A percentile compares a stretch with the other conserved stretches of the same genome.
Evolutionary conservation across 805 yeast species (phyloP).

Genomic region (Kodamaea leandrae): DNA sequence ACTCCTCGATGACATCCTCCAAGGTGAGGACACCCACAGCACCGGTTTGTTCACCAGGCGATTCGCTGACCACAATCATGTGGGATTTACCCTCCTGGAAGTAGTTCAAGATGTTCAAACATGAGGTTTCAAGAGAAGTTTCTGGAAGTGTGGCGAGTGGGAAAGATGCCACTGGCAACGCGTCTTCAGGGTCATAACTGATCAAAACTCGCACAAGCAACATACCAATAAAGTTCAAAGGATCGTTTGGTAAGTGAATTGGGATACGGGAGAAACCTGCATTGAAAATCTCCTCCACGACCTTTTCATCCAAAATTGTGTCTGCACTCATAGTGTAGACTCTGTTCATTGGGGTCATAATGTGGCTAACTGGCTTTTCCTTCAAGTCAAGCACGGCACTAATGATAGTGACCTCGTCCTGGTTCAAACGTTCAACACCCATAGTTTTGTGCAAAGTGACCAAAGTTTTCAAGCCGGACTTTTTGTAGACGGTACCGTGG

Average conservation of each 20-base stretch:
- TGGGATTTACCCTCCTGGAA: slow-evolving; percentile 98
- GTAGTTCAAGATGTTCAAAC: slow-evolving; percentile 88
- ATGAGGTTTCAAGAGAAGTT: slow-evolving; percentile 86
- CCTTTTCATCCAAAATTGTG: slow-evolving; percentile 72
- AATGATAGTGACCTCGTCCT: slow-evolving; percentile 94
- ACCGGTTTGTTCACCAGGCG: slow-evolving; percentile 81
- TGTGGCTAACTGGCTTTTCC: slow-evolving; percentile 79
- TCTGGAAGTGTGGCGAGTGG: slow-evolving; percentile 96
- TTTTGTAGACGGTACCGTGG: slow-evolving; percentile 92
- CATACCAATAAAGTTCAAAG: slow-evolving; percentile 92
- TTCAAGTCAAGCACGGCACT: slow-evolving; percentile 91
- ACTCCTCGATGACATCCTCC: slow-evolving; percentile 97
- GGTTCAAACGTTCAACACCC: slow-evolving; percentile 91
- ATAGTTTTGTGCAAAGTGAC: slow-evolving; percentile 90
- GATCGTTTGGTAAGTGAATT: slow-evolving; percentile 85
- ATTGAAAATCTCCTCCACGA: slow-evolving; percentile 85
- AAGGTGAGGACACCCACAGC: slow-evolving; percentile 89
- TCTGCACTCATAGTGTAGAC: slow-evolving; percentile 88
- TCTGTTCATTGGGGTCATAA: slow-evolving; percentile 92
- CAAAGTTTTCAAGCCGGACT: slow-evolving; percentile 87
- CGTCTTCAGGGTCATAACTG: slow-evolving; percentile 96
- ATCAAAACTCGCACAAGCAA: slow-evolving; percentile 85
- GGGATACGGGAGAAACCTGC: slow-evolving; percentile 96
- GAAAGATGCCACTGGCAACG: slow-evolving; percentile 85
- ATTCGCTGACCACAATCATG: slow-evolving; percentile 87